Base-by-base conservation (phyloP, 495 filamentous ascomycete species). In the Saxophila tyrrhenica region DNA sequence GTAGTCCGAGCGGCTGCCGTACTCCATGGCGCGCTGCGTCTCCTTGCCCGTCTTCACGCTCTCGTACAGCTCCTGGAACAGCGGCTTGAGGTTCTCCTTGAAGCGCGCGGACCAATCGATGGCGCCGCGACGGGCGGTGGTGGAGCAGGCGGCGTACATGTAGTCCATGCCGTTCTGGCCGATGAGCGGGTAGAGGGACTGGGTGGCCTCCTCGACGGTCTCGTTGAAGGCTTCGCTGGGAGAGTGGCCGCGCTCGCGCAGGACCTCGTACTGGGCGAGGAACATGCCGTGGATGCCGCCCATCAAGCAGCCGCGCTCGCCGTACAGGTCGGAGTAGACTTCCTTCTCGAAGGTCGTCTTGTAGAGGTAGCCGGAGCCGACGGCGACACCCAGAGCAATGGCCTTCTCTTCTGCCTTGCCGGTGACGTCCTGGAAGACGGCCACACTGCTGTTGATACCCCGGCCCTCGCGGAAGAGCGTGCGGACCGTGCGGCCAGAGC, bases 231-330 rank as follows among this genome's bases (percentile, higher is more conserved):
- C 92, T 78, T 98, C 94, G 66, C 85, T 90, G 67, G 92, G 92
- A 77, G 77, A 83, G 82, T 98, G 92, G 72, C 92, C 92, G 61
- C 85, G 80, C 81, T 98, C 92, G 68, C 92, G 92, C 71, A 98
- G 90, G 65, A 97, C 92, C 80, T 98, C 94, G 79, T 98, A 97
- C 79, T 98, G 92, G 56, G 92, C 92, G 62, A 98, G 87, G 85
- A 98, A 98, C 92, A 98, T 97, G 74, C 92, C 92, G 80, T 98
- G 94, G 75, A 98, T 98, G 73, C 94, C 92, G 64, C 92, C 94
- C 94, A 97, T 98, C 63, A 98, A 77, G 80, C 94, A 98, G 69
- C 94, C 92, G 75, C 92, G 90, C 84, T 98, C 92, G 73, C 92
- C 94, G 78, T 97, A 96, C 58, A 98, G 80, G 74, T 97, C 94